These are phyloP conservation scores for Bryum argenteum DNA, from an alignment of 225 moss, liverwort and hornwort genomes.

Conservation along the genomic window DNA sequence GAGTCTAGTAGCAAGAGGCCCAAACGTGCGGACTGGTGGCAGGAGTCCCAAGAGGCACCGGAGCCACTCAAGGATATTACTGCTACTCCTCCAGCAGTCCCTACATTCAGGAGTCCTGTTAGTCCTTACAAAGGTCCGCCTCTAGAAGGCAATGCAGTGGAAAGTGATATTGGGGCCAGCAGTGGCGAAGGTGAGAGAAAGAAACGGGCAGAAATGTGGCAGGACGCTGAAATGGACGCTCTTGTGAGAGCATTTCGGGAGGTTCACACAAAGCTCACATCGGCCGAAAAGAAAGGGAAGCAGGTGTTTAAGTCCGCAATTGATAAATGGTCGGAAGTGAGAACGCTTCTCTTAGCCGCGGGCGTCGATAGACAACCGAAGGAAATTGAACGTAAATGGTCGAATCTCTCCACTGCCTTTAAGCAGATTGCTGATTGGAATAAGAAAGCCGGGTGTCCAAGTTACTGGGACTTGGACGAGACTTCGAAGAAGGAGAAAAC, in stretches of 20 bases:
- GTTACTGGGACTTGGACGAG: constrained; percentile 59
- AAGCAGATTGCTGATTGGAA: constrained; percentile 65
- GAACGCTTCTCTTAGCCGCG: constrained; percentile 38
- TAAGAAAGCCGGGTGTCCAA: constrained; percentile 55
- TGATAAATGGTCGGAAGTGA: constrained; percentile 59
- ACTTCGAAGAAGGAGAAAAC: constrained; percentile 57
- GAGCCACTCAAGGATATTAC: constrained; percentile 36
- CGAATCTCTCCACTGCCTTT: constrained; percentile 55
- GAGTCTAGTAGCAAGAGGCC: constrained; percentile 50
- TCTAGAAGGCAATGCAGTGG: constrained; percentile 35
- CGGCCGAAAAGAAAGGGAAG: constrained; percentile 54
- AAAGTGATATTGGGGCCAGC: constrained; percentile 47
- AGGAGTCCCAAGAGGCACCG: constrained; percentile 39
- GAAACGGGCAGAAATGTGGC: constrained; percentile 61
- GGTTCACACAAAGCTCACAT: constrained; percentile 55
- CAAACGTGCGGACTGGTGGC: constrained; percentile 54
- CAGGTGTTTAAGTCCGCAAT: constrained; percentile 60
- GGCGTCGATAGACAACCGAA: constrained; percentile 60
- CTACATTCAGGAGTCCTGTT: constrained; percentile 41
- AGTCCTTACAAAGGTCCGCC: constrained; percentile 32
- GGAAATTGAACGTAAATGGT: constrained; percentile 61
- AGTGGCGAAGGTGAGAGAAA: constrained; percentile 50
- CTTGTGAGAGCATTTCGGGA: constrained; percentile 53
- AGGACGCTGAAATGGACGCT: constrained; percentile 60
- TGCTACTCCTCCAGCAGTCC: constrained; percentile 31